Evolutionary conservation across 441 rosid genomes (phyloP).

Genomic region (Viola pubescens): DNA sequence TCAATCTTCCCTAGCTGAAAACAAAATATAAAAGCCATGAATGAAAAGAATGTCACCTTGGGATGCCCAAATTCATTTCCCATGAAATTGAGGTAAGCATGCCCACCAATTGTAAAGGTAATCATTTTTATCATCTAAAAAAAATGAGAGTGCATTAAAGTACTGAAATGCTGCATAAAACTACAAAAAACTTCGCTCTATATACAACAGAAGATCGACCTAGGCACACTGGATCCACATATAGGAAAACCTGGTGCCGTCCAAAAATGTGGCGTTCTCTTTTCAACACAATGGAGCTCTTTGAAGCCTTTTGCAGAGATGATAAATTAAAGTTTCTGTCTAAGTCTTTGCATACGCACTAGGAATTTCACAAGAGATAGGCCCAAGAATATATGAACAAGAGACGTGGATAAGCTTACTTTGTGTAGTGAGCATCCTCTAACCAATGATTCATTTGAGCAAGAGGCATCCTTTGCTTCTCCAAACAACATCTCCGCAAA

Average conservation of each 20-base stretch:
- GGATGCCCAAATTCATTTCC: constrained; percentile 99
- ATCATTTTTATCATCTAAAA: constrained; percentile 83
- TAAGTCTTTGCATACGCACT: constrained; percentile 1
- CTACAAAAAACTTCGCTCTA: too few relatives aligned
- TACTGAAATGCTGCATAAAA: too few relatives aligned
- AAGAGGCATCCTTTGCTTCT: constrained; percentile 40
- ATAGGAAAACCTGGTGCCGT: neutral
- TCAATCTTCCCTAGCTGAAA: neutral
- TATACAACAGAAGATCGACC: too few relatives aligned
- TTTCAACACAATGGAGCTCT: neutral
- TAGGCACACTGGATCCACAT: neutral
- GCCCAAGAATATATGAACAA: neutral
- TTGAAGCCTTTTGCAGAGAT: neutral
- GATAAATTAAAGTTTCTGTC: too few relatives aligned
- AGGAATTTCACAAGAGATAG: too few relatives aligned
- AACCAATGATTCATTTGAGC: constrained; percentile 35
- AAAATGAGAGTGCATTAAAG: constrained; percentile 11
- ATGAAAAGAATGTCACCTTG: constrained; percentile 33
- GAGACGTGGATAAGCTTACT: constrained; percentile 29
- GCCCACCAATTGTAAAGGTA: constrained; percentile 75
- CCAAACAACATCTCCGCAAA: constrained; percentile 84
- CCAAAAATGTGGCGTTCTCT: neutral
- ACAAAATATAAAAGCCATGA: neutral
- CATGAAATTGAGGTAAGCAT: constrained; percentile 90
- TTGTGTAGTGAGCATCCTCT: constrained; percentile 71